Evolutionary conservation across 306 rosid genomes (phyloP), one percentile per base, ranked within the genome.

Genomic region (Sindora glabra): DNA sequence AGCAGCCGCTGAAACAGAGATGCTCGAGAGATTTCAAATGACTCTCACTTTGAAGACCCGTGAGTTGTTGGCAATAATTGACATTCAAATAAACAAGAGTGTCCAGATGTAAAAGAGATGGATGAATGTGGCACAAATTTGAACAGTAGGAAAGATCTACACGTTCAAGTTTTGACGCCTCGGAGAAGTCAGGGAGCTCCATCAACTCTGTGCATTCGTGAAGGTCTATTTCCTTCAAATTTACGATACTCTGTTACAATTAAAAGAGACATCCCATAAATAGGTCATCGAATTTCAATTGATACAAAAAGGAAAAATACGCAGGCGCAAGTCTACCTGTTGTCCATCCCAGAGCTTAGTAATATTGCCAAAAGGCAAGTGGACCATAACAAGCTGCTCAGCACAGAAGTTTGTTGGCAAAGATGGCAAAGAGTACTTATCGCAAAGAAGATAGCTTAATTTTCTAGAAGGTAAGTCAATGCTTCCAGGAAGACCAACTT

Each of bases 381-480:
- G 25, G 51, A 75, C 11, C 51, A 63, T 51, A 52, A 25, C 56
- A 30, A 59, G 60, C 1, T 39, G 5, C 44, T 39, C 34, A 0
- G 67, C 45, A 16, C 52, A 24, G 15, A 70, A 59, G 14, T 7
- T 8, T 19, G 12, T 15, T 38, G 73, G 70, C 37, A 76, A 48
- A 46, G 26, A 59, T n/a, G 39, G 16, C 4, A 5, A 44, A 22
- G 44, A 72, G 41, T 41, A 75, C 18, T 58, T 58, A 12, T 14
- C 8, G 75, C 80, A 70, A 25, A 57, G 44, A 46, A 70, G 1
- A 11, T 70, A 65, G 56, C 77, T 48, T 39, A 65, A 2, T 47
- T 62, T 34, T 12, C 25, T 9, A 19, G 58, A 29, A 37, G 70
- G 38, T 22, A 38, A 29, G 29, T 64, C 3, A 16, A 64, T 61